These are phyloP conservation scores for Stagonosporopsis rhizophila DNA, from an alignment of 2,329 filamentous ascomycete species.

Conservation along the genomic window DNA sequence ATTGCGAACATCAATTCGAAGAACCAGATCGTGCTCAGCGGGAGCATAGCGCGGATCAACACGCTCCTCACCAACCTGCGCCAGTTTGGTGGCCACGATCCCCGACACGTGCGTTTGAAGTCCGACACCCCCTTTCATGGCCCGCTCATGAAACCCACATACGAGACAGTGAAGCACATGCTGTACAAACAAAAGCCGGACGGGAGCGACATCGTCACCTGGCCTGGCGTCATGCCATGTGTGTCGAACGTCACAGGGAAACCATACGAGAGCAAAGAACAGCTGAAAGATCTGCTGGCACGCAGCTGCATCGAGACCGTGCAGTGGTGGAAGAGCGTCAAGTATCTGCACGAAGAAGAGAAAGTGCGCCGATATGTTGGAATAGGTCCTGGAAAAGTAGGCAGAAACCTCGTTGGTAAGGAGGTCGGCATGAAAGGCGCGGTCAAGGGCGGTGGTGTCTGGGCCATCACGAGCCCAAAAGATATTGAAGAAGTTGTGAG, in stretches of 20 bases:
- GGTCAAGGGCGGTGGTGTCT: slow-evolving; percentile 88
- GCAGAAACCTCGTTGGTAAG: slow-evolving; percentile 90
- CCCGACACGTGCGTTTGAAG: slow-evolving; percentile 83
- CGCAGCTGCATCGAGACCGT: slow-evolving; percentile 90
- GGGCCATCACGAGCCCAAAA: slow-evolving; percentile 83
- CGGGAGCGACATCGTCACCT: slow-evolving; percentile 71
- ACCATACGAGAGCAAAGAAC: slow-evolving; percentile 75
- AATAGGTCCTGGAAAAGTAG: slow-evolving; percentile 92
- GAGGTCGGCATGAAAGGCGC: slow-evolving; percentile 88
- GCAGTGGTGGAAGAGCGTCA: slow-evolving; percentile 92
- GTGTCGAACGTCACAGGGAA: slow-evolving; percentile 85
- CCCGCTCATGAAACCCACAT: slow-evolving; percentile 87
- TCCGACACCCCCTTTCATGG: slow-evolving; percentile 91
- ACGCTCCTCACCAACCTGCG: slow-evolving; percentile 83
- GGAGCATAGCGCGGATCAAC: slow-evolving; percentile 82
- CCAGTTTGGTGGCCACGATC: slow-evolving; percentile 91
- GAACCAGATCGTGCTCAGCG: slow-evolving; percentile 94
- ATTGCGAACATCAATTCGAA: slow-evolving; percentile 96
- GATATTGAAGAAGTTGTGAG: slow-evolving; percentile 56
- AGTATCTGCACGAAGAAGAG: slow-evolving; percentile 83
- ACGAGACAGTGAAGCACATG: slow-evolving; percentile 73
- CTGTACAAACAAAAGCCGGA: slow-evolving; percentile 66
- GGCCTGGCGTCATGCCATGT: slow-evolving; percentile 77
- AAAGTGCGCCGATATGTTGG: slow-evolving; percentile 87
- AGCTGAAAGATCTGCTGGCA: slow-evolving; percentile 80